Evolutionary conservation across 1,284 basidiomycete genomes (phyloP).

Genomic region (Heterobasidion annosum): DNA sequence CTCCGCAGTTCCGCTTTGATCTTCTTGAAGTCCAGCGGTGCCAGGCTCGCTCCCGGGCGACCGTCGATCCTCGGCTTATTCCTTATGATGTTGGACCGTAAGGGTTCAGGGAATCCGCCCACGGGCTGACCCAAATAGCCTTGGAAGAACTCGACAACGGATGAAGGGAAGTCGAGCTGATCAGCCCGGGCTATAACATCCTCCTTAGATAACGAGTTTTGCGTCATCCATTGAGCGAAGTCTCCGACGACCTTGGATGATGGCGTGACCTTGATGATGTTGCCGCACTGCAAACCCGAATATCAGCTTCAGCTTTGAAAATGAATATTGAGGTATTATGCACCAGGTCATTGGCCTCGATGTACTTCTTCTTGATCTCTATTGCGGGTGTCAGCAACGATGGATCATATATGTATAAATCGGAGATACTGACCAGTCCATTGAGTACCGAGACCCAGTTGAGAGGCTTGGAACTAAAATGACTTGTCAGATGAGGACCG

Average conservation of each 20-base stretch:
- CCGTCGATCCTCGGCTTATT: slow-evolving; percentile 91
- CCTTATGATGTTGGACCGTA: slow-evolving; percentile 88
- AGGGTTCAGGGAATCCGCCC: slow-evolving; percentile 97
- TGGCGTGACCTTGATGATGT: slow-evolving; percentile 98
- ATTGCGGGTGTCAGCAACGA: slow-evolving; percentile 12
- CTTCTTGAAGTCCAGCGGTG: slow-evolving; percentile 91
- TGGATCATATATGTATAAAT: slow-evolving; percentile 4
- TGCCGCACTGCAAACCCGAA: slow-evolving; percentile 67
- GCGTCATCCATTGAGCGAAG: slow-evolving; percentile 99
- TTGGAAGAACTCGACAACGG: slow-evolving; percentile 95
- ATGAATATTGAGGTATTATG: slow-evolving; percentile 18
- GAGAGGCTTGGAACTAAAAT: slow-evolving; percentile 91
- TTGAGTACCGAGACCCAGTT: slow-evolving; percentile 94
- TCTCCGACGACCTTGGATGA: slow-evolving; percentile 99
- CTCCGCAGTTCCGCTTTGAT: slow-evolving; percentile 88
- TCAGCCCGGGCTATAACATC: slow-evolving; percentile 85
- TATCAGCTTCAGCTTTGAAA: slow-evolving; percentile 5
- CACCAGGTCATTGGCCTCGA: slow-evolving; percentile 90
- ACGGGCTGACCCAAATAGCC: slow-evolving; percentile 96
- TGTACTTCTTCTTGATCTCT: slow-evolving; percentile 99
- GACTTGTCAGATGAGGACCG: slow-evolving; percentile 1
- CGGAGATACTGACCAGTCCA: slow-evolving; percentile 63
- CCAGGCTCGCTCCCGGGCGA: slow-evolving; percentile 84
- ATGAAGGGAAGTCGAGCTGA: slow-evolving; percentile 94
- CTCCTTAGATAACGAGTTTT: slow-evolving; percentile 82